A percentile compares a stretch with the other conserved stretches of the same genome.
phyloP scores from a whole-genome alignment of 192 early-diverging fungal genomes.

The Piromyces sp. region DNA sequence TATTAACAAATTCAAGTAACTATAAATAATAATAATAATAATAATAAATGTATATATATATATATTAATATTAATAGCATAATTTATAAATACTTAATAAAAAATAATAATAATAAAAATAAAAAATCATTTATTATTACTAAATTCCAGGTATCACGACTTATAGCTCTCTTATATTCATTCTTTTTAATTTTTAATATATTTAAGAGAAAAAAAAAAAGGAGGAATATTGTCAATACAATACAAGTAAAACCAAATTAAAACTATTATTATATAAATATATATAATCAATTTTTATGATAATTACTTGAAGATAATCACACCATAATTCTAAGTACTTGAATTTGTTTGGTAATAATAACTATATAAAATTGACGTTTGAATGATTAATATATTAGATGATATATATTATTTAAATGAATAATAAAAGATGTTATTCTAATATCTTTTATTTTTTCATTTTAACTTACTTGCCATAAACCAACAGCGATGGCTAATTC shows the following conservation, averaged over 20 bases:
- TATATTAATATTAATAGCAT: too few species aligned
- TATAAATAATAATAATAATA: conserved; percentile 9
- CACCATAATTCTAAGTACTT: conserved; percentile 47
- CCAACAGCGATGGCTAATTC: conserved; percentile 57
- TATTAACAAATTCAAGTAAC: conserved; percentile 57
- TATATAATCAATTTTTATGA: background rate
- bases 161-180: conserved; percentile 58
- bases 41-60: background rate
- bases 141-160: conserved; percentile 69
- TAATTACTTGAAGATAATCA: conserved; percentile 36
- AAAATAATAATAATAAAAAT: too few species aligned
- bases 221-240: too few species aligned
- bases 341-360: conserved; percentile 43
- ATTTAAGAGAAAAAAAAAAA: too few species aligned
- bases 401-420: too few species aligned
- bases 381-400: too few species aligned
- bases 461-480: conserved; percentile 30
- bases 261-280: background rate
- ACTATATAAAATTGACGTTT: too few species aligned
- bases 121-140: conserved; percentile 25
- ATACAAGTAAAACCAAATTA: too few species aligned
- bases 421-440: too few species aligned
- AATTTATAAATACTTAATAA: too few species aligned
- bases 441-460: too few species aligned
- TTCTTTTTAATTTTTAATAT: too few species aligned